Base-by-base conservation (phyloP, 345 rosid genomes). In the Citrus glauca region DNA sequence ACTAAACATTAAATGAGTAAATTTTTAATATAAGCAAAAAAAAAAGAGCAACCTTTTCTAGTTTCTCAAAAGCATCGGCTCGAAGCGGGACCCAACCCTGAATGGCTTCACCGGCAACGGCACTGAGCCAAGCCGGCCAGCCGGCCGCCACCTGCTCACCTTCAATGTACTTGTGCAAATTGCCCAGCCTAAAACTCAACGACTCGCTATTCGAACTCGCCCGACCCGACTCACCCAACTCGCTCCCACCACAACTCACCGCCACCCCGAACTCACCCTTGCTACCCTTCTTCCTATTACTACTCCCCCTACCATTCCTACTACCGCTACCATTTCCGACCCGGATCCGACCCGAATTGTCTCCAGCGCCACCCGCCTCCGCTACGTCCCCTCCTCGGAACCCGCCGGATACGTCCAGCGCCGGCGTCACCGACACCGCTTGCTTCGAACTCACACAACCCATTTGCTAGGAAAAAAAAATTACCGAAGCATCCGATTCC, bases 381-480 rank as follows among this genome's bases (percentile, higher is more conserved):
- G 73, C 76, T 81, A 30, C 81, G 55, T 67, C 75, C 24, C 71
- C 67, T 27, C 89, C 91, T 28, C 76, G 81, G 56, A 90, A 79
- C 6, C 71, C 80, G 32, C 91, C 94, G 0, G 98, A 92, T 81
- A 90, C 83, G 76, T 95, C 99, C 20, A 89, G 48, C 48, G 95
- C 95, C 50, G 99, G 98, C 68, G 98, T 96, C 74, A 94, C 94
- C 8, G 94, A 84, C 30, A 93, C 97, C 68, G 93, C 83, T 88
- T 96, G 99, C 93, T 96, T 96, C 79, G 99, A 89, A 88, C 85
- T 96, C 71, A 92, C 99, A 83, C 99, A 96, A 55, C 99, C 99
- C 99, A 96, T 95, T 65, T n/a, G 72, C 63, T 74, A 35, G 37
- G 73, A 22, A 64, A 17, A 63, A 42, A 38, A n/a, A 61, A 28